Percentiles rank a stretch among this genome's conserved stretches.
phyloP scores from a whole-genome alignment of 805 yeast species.

The Huiozyma naganishii region DNA sequence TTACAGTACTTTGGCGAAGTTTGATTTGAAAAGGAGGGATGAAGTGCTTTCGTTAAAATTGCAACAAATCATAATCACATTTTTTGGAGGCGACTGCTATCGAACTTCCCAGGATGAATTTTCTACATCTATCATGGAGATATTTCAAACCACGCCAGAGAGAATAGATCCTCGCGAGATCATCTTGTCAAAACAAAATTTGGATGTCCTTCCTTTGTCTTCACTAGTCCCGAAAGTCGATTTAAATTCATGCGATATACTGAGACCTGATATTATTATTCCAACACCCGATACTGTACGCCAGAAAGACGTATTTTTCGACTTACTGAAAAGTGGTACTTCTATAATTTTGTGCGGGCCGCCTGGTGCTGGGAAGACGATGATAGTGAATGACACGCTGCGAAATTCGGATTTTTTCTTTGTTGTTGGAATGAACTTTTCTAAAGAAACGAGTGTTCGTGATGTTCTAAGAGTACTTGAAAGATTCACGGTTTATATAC shows the following conservation, averaged over 20 bases:
- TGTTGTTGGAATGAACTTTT: constrained; percentile 64
- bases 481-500: constrained; percentile 56
- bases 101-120: constrained; percentile 23
- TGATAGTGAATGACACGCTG: constrained; percentile 68
- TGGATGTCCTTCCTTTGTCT: constrained; percentile 37
- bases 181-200: constrained; percentile 34
- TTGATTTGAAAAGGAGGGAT: background rate
- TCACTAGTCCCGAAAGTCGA: constrained; percentile 31
- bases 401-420: constrained; percentile 46
- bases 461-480: constrained; percentile 54
- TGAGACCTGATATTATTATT: constrained; percentile 52
- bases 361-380: constrained; percentile 95
- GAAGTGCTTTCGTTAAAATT: background rate
- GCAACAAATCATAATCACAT: constrained; percentile 6
- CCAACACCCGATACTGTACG: constrained; percentile 71
- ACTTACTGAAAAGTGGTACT: constrained; percentile 43
- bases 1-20: background rate
- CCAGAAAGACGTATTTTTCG: constrained; percentile 51
- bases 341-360: constrained; percentile 84
- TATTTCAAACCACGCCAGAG: background rate
- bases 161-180: background rate
- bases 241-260: constrained; percentile 49
- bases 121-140: constrained; percentile 4
- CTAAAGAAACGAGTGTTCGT: constrained; percentile 63
- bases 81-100: constrained; percentile 33